Conservation (phyloP, 2,329 filamentous ascomycete genomes). For the Aspergillus hiratsukae region DNA sequence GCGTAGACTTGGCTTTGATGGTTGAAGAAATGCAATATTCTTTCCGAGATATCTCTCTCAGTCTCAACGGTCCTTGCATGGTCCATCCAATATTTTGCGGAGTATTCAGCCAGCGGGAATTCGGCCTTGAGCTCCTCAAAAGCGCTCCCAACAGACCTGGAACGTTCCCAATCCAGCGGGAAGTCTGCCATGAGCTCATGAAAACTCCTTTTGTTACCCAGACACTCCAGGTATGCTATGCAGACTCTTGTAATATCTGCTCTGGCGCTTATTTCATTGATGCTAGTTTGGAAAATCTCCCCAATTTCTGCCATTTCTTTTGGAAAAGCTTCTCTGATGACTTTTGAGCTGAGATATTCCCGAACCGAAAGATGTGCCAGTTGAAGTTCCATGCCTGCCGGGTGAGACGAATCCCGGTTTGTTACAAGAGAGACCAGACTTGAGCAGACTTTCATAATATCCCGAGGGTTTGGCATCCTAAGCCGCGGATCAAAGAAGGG, state of each 20-base stretch:
- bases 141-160: no score
- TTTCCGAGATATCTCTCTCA: conserved; percentile 7
- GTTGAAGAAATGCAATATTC: conserved; percentile 10
- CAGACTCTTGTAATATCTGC: conserved; percentile 6
- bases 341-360: conserved; percentile 16
- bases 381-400: conserved; percentile 11
- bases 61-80: conserved; percentile 8
- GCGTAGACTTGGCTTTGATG: conserved; percentile 2
- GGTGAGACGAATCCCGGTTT: neutral
- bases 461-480: conserved; percentile 7
- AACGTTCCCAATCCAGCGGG: no score
- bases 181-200: conserved; percentile 2
- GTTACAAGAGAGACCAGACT: conserved; percentile 10
- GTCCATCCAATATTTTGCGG: conserved; percentile 13
- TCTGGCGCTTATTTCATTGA: conserved; percentile 3
- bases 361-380: conserved; percentile 22
- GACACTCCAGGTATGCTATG: conserved; percentile 11
- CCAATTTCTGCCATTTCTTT: neutral
- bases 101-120: conserved; percentile 13
- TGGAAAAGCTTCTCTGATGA: neutral
- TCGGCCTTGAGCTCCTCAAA: neutral
- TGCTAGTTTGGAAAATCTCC: neutral
- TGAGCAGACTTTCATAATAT: conserved; percentile 16
- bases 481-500: conserved; percentile 4
- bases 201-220: conserved; percentile 1